phyloP scores from a whole-genome alignment of 371 early-diverging fungal genomes.

The Actinomucor elegans region DNA sequence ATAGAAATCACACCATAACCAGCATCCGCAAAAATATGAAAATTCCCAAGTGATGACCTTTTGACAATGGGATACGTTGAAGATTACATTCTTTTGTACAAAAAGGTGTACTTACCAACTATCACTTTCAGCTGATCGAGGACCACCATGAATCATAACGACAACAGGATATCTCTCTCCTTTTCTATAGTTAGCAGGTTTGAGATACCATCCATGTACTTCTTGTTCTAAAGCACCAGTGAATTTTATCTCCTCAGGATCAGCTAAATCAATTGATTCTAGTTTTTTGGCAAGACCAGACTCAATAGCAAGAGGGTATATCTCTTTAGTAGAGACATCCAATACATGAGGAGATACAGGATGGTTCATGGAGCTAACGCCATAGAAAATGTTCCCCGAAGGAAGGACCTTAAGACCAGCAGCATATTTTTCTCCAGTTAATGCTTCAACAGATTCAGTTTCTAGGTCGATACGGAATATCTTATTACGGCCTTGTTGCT shows the following conservation, averaged over 20 bases:
- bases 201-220: conserved; percentile 75
- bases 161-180: conserved; percentile 73
- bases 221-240: conserved; percentile 60
- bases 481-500: conserved; percentile 61
- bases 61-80: too few species aligned
- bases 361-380: conserved; percentile 44
- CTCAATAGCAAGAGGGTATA: conserved; percentile 19
- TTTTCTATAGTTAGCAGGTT: conserved; percentile 63
- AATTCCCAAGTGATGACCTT: conserved; percentile 75
- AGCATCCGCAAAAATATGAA: conserved; percentile 69
- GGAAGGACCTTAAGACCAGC: conserved; percentile 41
- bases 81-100: too few species aligned
- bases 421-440: conserved; percentile 57
- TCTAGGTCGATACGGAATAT: conserved; percentile 54
- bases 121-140: conserved; percentile 73
- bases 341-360: conserved; percentile 49
- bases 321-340: conserved; percentile 18
- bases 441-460: conserved; percentile 38
- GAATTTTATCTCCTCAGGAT: conserved; percentile 68
- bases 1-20: conserved; percentile 79
- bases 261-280: conserved; percentile 30
- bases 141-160: conserved; percentile 86
- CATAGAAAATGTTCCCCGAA: conserved; percentile 40
- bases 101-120: too few species aligned
- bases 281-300: conserved; percentile 30